A percentile compares a stretch with the other conserved stretches of the same genome.
Evolutionary conservation across 1,139 yeast genomes (phyloP).

Genomic region (Chernovozyma aurita): DNA sequence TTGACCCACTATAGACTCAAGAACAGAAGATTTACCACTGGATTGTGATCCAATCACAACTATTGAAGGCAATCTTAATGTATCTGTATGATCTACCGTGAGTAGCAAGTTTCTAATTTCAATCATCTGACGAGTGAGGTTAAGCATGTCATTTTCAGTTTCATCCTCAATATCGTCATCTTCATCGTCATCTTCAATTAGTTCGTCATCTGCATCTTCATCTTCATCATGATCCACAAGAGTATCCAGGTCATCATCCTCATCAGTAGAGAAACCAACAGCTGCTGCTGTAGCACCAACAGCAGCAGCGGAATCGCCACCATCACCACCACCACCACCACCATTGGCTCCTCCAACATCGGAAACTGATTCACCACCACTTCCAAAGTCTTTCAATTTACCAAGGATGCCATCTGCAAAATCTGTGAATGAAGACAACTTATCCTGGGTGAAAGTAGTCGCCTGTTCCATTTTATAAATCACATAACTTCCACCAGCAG

Average conservation of each 20-base stretch:
- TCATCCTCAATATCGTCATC: slow-evolving; percentile 45
- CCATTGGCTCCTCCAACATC: slow-evolving; percentile 15
- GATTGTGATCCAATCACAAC: slow-evolving; percentile 98
- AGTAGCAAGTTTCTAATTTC: slow-evolving; percentile 81
- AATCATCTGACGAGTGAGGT: slow-evolving; percentile 91
- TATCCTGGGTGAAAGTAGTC: slow-evolving; percentile 63
- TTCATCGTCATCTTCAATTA: slow-evolving; percentile 30
- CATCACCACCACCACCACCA: slow-evolving; percentile 23
- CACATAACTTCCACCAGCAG: slow-evolving; percentile 91
- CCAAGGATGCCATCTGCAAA: slow-evolving; percentile 45
- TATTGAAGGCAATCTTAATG: slow-evolving; percentile 83
- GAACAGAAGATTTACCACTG: slow-evolving; percentile 91
- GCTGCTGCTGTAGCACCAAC: slow-evolving; percentile 47
- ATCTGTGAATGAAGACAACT: slow-evolving; percentile 57
- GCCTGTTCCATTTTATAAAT: slow-evolving; percentile 92
- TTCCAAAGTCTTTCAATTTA: slow-evolving; percentile 37
- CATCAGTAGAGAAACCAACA: slow-evolving; percentile 34
- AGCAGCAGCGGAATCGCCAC: slow-evolving; percentile 35
- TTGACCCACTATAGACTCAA: slow-evolving; percentile 91
- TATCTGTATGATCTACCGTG: slow-evolving; percentile 71
- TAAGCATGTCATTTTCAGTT: slow-evolving; percentile 74
- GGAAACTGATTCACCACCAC: slow-evolving; percentile 9
- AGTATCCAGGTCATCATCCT: slow-evolving; percentile 17
- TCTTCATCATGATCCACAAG: slow-evolving; percentile 12
- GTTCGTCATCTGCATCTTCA: slow-evolving; percentile 14